A percentile compares a stretch with the other conserved stretches of the same genome.
Evolutionary conservation across 495 filamentous ascomycete species (phyloP).

Genomic region (Pseudomonodictys pantanalensis): DNA sequence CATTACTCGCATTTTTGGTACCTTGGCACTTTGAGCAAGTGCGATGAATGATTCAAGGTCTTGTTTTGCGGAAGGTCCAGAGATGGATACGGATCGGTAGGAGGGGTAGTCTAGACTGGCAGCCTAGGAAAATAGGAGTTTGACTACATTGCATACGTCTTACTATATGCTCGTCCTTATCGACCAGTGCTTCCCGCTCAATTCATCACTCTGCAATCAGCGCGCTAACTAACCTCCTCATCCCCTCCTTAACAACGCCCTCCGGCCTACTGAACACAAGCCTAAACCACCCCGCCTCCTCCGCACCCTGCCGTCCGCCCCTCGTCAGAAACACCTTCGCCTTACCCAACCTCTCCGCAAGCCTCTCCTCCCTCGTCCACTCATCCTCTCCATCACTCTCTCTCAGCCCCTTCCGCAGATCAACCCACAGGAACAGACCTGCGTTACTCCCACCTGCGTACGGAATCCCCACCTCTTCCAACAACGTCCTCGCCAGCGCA

Average conservation of each 20-base stretch:
- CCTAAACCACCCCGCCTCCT: slow-evolving; percentile 51
- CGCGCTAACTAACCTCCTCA: slow-evolving; percentile 41
- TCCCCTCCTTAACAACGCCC: slow-evolving; percentile 43
- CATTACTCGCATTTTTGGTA: too few relatives aligned
- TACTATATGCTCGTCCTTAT: too few relatives aligned
- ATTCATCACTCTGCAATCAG: too few relatives aligned
- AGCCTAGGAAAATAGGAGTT: too few relatives aligned
- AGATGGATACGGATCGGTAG: too few relatives aligned
- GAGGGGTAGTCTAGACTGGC: too few relatives aligned
- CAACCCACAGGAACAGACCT: not conserved
- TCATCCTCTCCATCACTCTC: not conserved
- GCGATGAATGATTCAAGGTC: too few relatives aligned
- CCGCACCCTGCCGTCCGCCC: slow-evolving; percentile 46
- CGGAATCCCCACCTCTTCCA: not conserved
- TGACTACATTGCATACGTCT: too few relatives aligned
- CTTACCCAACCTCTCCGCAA: slow-evolving; percentile 29
- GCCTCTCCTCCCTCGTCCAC: not conserved
- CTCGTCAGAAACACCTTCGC: slow-evolving; percentile 47
- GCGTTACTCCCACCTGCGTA: not conserved
- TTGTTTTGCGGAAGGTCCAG: too few relatives aligned
- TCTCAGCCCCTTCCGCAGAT: not conserved
- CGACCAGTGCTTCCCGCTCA: too few relatives aligned
- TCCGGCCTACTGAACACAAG: slow-evolving; percentile 49
- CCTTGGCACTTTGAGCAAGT: too few relatives aligned
- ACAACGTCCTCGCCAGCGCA: not conserved